Evolutionary conservation across 371 early-diverging fungal species (phyloP), one percentile per base, ranked within the genome.

Genomic region (Funneliformis caledonium): DNA sequence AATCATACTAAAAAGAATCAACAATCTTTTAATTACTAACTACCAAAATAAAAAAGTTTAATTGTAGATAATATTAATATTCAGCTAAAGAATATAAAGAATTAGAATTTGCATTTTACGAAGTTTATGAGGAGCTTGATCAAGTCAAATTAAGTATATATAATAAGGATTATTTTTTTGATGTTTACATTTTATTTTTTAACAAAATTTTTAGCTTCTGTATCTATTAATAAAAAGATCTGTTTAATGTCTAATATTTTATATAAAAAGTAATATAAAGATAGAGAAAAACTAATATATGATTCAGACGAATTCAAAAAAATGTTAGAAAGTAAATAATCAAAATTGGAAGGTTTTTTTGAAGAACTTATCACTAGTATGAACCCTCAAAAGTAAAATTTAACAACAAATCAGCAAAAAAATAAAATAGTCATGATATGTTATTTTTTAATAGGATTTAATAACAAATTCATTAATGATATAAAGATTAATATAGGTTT

Each of bases 391-490:
- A 19, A 33, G 6, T 62, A 76, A 47, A 76, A 61, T n/a, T 6
- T 33, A 62, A 61, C 62, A 43, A 76, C 64, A 22, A 76, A 76
- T 45, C 9, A 76, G 14, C 47, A 37, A 37, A 37, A 37, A 2
- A 72, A 50, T 4, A 48, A 50, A 26, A 26, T 14, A 26, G 72
- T 72, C 22, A 8, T 22, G 16, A 52, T 74, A 9, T 74, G 74
- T 33, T 56, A 74, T 48, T 74, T 74, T n/a, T 33, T 74, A 9
- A 19, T 37, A 10, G 31, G 59, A 2, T 5, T 74, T 33, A 74
- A 74, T 59, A 74, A 74, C 12, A 74, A 74, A 56, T 74, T 74
- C 56, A 74, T 74, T 59, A 74, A 74, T 43, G 14, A 37, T 8
- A 16, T 74, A 26, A 69, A 69, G n/a, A 33, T 45, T 12, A 14